Evolutionary conservation across 257 asterid genomes (phyloP).

Genomic region (Craterostigma plantagineum): DNA sequence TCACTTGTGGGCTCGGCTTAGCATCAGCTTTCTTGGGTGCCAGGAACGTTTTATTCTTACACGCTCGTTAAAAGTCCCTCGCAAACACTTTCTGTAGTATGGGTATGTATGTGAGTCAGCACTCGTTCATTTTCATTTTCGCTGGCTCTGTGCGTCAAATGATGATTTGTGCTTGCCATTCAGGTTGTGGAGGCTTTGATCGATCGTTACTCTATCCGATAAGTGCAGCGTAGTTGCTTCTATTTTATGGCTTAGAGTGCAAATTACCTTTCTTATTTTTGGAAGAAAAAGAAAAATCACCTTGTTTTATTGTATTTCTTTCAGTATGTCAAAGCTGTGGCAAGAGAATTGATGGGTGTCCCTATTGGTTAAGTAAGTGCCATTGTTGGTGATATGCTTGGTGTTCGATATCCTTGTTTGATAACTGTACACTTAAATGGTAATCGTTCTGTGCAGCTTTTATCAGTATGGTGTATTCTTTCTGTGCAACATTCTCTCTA

Average conservation of each 20-base stretch:
- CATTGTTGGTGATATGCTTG: no score
- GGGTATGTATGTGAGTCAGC: slow-evolving; percentile 21
- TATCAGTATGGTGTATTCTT: no score
- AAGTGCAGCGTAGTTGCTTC: slow-evolving; percentile 37
- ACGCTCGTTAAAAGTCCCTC: slow-evolving; percentile 34
- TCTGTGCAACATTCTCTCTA: no score
- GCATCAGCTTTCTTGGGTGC: slow-evolving; percentile 39
- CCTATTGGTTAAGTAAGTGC: slow-evolving; percentile 48
- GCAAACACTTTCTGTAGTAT: slow-evolving; percentile 32
- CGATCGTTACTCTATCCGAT: slow-evolving; percentile 35
- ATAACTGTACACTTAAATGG: no score
- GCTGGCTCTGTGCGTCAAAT: not conserved
- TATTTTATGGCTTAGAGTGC: not conserved
- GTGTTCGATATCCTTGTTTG: no score
- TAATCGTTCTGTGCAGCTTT: no score
- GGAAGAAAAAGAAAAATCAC: no score
- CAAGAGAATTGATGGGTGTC: slow-evolving; percentile 54
- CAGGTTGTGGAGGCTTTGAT: slow-evolving; percentile 46
- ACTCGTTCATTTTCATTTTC: not conserved
- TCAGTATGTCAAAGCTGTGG: slow-evolving; percentile 55
- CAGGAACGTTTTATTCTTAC: slow-evolving; percentile 19
- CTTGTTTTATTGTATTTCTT: not conserved
- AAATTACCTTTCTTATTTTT: no score
- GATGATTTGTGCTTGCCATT: slow-evolving; percentile 3
- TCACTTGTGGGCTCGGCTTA: slow-evolving; percentile 49